phyloP scores from a whole-genome alignment of 169 alveolate genomes.

The Eimeria necatrix region DNA sequence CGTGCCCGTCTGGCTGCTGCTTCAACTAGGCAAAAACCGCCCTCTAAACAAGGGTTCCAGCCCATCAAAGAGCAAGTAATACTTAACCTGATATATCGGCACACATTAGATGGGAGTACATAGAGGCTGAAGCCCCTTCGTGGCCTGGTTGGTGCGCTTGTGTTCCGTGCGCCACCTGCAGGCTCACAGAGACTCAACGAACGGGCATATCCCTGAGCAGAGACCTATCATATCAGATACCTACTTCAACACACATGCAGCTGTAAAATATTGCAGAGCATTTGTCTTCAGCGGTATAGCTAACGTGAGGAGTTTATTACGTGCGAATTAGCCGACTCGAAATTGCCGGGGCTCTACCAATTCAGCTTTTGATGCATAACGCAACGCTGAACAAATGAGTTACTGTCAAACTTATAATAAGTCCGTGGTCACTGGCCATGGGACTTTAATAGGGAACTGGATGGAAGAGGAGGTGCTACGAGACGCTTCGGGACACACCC shows the following conservation, averaged over 20 bases:
- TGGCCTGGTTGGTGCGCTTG: slow-evolving; percentile 35
- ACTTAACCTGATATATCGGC: not conserved
- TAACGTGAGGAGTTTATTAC: not conserved
- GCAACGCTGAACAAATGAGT: slow-evolving; percentile 38
- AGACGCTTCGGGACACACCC: slow-evolving; percentile 75
- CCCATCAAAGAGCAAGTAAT: not conserved
- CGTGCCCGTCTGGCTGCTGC: not conserved
- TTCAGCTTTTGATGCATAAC: not conserved
- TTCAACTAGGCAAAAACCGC: not conserved
- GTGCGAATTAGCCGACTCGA: not conserved
- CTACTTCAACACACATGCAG: not conserved
- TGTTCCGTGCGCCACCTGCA: slow-evolving; percentile 68
- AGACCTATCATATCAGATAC: not conserved
- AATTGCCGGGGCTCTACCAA: not conserved
- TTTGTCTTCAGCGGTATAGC: not conserved
- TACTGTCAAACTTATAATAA: slow-evolving; percentile 78
- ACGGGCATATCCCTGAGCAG: slow-evolving; percentile 31
- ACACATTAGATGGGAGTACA: not conserved
- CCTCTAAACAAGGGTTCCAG: too few species aligned
- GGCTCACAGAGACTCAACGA: slow-evolving; percentile 26
- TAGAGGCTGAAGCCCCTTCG: slow-evolving; percentile 15
- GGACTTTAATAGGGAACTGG: slow-evolving; percentile 82
- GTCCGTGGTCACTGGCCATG: slow-evolving; percentile 76
- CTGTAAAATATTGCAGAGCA: not conserved
- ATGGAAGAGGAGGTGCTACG: slow-evolving; percentile 79